Percentiles rank a stretch among this genome's conserved stretches.
phyloP scores from a whole-genome alignment of 495 filamentous ascomycete species.

The Pyrenopolyporus hunteri region DNA sequence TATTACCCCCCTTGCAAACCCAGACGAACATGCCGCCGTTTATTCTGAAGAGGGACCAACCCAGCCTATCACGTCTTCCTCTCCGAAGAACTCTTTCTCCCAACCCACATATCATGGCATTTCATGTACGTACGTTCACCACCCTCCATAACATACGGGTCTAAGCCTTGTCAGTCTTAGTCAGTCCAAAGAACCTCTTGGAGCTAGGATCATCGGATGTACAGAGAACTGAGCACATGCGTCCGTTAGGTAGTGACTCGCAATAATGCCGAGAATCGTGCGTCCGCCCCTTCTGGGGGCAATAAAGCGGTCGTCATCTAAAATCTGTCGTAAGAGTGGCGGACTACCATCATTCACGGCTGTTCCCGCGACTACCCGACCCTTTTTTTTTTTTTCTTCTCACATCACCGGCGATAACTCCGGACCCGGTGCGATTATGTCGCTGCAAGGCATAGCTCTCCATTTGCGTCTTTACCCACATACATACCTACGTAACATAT shows the following conservation, averaged over 20 bases:
- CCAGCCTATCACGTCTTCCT: slow-evolving; percentile 8
- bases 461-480: neutral
- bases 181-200: slow-evolving; percentile 24
- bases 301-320: slow-evolving; percentile 19
- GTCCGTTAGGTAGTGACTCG: neutral
- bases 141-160: neutral
- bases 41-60: slow-evolving; percentile 5
- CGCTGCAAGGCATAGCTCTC: slow-evolving; percentile 3
- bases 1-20: neutral
- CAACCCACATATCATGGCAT: slow-evolving; percentile 9
- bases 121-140: slow-evolving; percentile 1
- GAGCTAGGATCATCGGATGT: slow-evolving; percentile 29
- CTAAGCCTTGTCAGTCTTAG: slow-evolving; percentile 37
- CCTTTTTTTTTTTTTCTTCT: no score
- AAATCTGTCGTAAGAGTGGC: slow-evolving; percentile 40
- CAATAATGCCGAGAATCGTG: slow-evolving; percentile 15
- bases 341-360: slow-evolving; percentile 24
- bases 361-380: slow-evolving; percentile 25
- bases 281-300: slow-evolving; percentile 17
- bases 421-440: slow-evolving; percentile 6
- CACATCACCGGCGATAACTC: slow-evolving; percentile 16
- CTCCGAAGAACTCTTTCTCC: neutral
- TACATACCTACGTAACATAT: neutral
- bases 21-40: slow-evolving; percentile 20
- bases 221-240: slow-evolving; percentile 1